phyloP scores from a whole-genome alignment of 2,329 filamentous ascomycete species.

The Paraphoma sp. region DNA sequence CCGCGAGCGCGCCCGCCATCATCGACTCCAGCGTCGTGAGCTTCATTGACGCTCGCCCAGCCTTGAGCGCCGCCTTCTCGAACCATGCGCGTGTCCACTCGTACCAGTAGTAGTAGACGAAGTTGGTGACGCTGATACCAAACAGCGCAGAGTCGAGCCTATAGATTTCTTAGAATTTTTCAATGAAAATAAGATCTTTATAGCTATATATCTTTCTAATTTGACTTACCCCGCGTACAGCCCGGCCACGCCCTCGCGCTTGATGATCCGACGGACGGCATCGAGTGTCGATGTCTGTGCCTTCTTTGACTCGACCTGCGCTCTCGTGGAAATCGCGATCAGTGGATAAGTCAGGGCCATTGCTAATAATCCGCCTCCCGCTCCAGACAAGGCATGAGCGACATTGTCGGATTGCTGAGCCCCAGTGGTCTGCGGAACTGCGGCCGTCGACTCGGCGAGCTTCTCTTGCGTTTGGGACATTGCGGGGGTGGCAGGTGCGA shows the following conservation, averaged over 20 bases:
- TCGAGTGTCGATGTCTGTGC: constrained; percentile 84
- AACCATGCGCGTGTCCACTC: constrained; percentile 94
- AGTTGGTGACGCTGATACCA: constrained; percentile 98
- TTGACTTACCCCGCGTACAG: no score
- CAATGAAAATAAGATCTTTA: no score
- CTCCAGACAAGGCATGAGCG: constrained; percentile 90
- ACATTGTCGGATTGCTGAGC: constrained; percentile 94
- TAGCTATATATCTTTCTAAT: no score
- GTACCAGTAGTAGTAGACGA: constrained; percentile 99
- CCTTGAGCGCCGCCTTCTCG: constrained; percentile 74
- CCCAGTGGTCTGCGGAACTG: constrained; percentile 63
- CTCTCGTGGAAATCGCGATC: constrained; percentile 95
- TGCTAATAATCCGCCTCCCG: constrained; percentile 90
- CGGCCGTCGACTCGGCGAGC: constrained; percentile 43
- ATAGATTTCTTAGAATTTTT: no score
- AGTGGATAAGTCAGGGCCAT: constrained; percentile 97
- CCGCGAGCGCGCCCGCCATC: constrained; percentile 92
- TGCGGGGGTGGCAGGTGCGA: constrained; percentile 1
- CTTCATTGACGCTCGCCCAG: constrained; percentile 77
- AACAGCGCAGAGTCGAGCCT: constrained; percentile 94
- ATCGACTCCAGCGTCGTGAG: constrained; percentile 93
- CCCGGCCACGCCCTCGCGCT: constrained; percentile 86
- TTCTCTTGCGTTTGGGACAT: constrained; percentile 43
- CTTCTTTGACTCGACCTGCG: constrained; percentile 96
- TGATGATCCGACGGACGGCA: constrained; percentile 84